A percentile compares a stretch with the other conserved stretches of the same genome.
These are phyloP conservation scores for Tranzscheliella williamsii DNA, from an alignment of 1,284 basidiomycete genomes.

Conservation along the genomic window DNA sequence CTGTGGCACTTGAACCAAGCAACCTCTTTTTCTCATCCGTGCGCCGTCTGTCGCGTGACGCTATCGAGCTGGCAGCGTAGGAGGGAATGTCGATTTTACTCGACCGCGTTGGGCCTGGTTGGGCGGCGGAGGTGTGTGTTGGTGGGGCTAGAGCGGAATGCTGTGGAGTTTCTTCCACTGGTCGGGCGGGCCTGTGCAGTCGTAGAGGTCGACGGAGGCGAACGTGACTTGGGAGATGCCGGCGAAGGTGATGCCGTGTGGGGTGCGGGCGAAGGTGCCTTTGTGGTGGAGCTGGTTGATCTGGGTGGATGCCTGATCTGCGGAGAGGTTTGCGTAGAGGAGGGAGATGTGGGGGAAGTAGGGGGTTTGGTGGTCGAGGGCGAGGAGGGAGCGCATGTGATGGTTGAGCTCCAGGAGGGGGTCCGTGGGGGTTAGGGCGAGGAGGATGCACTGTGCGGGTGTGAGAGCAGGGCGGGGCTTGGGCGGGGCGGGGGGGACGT, in stretches of 20 bases:
- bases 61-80: too few species aligned
- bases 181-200: slow-evolving; percentile 4
- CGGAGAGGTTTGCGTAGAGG: slow-evolving; percentile 2
- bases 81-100: too few species aligned
- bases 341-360: slow-evolving; percentile 11
- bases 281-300: slow-evolving; percentile 1
- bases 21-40: too few species aligned
- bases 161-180: slow-evolving; percentile 3
- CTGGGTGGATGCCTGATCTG: neutral
- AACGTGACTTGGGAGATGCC: neutral
- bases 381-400: neutral
- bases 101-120: too few species aligned
- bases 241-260: neutral
- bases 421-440: neutral
- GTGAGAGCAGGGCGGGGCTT: too few species aligned
- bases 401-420: neutral
- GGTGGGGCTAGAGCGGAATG: too few species aligned
- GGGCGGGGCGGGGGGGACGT: too few species aligned
- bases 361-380: neutral
- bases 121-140: too few species aligned
- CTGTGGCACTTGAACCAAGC: too few species aligned
- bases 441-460: slow-evolving; percentile 5
- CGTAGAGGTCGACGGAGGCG: slow-evolving; percentile 1
- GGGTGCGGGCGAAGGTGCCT: neutral
- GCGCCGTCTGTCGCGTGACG: too few species aligned